These are phyloP conservation scores for Chalciporus sphaerocephalus DNA, from an alignment of 768 basidiomycete species.

Conservation along the genomic window DNA sequence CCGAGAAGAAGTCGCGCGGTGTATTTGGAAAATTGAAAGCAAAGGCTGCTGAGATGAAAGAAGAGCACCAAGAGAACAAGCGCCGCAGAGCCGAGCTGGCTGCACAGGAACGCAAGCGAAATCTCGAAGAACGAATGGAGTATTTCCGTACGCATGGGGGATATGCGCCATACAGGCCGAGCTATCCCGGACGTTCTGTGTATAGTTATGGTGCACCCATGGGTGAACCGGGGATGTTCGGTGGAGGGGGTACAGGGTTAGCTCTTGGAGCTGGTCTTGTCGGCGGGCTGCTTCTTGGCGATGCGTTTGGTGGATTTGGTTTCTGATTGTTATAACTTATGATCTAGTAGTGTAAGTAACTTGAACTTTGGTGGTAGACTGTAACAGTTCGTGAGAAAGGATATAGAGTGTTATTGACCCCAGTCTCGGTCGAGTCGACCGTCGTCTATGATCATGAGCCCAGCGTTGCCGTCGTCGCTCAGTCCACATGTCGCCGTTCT, in stretches of 20 bases:
- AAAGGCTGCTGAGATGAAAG: constrained; percentile 58
- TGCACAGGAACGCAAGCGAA: constrained; percentile 19
- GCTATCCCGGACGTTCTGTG: constrained; percentile 2
- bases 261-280: constrained; percentile 42
- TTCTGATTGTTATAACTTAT: constrained; percentile 23
- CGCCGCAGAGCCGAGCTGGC: constrained; percentile 31
- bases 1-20: constrained; percentile 41
- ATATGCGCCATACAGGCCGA: constrained; percentile 29
- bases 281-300: constrained; percentile 49
- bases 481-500: constrained; percentile 79
- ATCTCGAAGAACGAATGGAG: constrained; percentile 31
- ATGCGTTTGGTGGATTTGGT: constrained; percentile 39
- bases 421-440: too few relatives aligned
- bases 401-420: too few relatives aligned
- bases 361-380: too few relatives aligned
- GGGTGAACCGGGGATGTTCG: constrained; percentile 8
- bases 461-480: constrained; percentile 63
- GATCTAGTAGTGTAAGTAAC: too few relatives aligned
- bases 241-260: constrained; percentile 3
- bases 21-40: constrained; percentile 61
- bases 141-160: constrained; percentile 33
- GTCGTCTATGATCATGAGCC: constrained; percentile 37
- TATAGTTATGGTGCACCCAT: not conserved
- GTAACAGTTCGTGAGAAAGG: constrained; percentile 8
- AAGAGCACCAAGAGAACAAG: constrained; percentile 51